Evolutionary conservation across 75 land plant species (phyloP).

Genomic region (Cupressus sempervirens): DNA sequence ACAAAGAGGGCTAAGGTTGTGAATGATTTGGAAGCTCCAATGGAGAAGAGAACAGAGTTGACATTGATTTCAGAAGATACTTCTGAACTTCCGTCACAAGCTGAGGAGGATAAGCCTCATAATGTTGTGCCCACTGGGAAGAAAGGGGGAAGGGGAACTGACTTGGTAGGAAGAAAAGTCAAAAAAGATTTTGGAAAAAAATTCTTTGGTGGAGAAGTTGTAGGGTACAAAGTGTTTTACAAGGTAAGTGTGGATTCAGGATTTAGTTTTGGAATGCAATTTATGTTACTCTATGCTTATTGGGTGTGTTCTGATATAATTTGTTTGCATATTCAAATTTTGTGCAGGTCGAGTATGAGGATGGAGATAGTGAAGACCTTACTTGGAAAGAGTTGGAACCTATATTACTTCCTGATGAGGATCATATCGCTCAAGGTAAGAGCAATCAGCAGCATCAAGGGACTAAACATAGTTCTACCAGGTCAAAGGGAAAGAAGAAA

Average conservation of each 20-base stretch:
- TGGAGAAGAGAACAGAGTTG: background rate
- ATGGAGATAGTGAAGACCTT: conserved; percentile 31
- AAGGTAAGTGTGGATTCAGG: conserved; percentile 11
- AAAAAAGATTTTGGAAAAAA: conserved; percentile 15
- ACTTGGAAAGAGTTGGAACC: conserved; percentile 26
- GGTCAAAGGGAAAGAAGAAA: conserved; percentile 7
- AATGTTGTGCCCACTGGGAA: background rate
- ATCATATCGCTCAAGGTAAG: background rate
- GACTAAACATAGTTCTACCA: background rate
- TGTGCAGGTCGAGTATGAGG: conserved; percentile 32
- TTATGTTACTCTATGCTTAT: background rate
- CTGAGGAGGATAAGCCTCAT: background rate
- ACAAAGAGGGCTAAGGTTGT: background rate
- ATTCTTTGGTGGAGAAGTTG: conserved; percentile 18
- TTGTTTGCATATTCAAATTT: background rate
- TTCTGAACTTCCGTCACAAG: background rate
- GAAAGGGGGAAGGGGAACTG: conserved; percentile 3
- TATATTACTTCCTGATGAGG: conserved; percentile 16
- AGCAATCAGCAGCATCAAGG: background rate
- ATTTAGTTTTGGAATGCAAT: background rate
- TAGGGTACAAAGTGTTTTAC: conserved; percentile 24
- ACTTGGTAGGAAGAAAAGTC: conserved; percentile 20
- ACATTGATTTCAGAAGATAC: background rate
- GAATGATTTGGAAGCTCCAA: background rate
- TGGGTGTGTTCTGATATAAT: background rate